Evolutionary conservation across 75 land plant genomes (phyloP).

Genomic region (Cupressus sempervirens): DNA sequence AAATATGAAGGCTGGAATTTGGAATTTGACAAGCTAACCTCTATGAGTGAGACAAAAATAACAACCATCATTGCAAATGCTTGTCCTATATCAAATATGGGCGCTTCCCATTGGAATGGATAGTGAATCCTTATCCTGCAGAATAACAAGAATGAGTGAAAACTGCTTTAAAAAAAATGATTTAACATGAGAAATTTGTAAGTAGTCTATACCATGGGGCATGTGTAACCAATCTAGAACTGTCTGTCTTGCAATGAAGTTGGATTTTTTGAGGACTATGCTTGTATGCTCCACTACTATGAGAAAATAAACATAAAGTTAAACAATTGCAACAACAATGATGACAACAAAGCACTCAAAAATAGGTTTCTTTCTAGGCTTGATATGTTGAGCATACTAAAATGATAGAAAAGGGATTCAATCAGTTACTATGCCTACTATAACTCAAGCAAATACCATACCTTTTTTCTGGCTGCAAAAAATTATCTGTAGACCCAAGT

Average conservation of each 20-base stretch:
- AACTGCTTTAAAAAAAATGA: neutral
- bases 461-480: neutral
- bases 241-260: constrained; percentile 80
- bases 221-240: constrained; percentile 65
- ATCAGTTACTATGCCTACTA: constrained; percentile 1
- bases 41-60: constrained; percentile 60
- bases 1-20: neutral
- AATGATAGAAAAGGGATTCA: neutral
- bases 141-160: neutral
- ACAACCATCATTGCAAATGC: constrained; percentile 66
- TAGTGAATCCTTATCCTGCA: constrained; percentile 75
- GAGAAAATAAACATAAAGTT: constrained; percentile 87
- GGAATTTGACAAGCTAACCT: constrained; percentile 33
- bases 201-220: constrained; percentile 68
- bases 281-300: constrained; percentile 91
- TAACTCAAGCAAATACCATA: neutral
- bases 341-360: constrained; percentile 86
- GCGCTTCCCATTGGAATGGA: constrained; percentile 80
- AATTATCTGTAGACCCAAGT: neutral
- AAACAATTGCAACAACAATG: constrained; percentile 63
- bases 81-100: constrained; percentile 59
- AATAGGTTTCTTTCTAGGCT: constrained; percentile 36
- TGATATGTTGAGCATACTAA: constrained; percentile 69
- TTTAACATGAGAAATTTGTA: neutral
- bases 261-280: constrained; percentile 45